Percentiles rank a stretch among this genome's conserved stretches.
Conservation (phyloP, 306 rosid species). For the Lathyrus aphaca region DNA sequence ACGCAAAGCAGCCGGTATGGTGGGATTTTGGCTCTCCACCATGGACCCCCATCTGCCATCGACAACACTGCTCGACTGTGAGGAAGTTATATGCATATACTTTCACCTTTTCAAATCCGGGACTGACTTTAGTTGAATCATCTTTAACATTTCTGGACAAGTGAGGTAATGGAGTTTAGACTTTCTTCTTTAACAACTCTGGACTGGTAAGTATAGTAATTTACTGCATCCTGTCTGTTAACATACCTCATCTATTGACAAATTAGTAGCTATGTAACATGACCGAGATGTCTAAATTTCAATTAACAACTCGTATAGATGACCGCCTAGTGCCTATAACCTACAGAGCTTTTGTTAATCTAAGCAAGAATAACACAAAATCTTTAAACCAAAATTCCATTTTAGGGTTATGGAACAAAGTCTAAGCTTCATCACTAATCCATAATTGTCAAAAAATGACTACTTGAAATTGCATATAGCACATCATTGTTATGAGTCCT, state of each 20-base stretch:
- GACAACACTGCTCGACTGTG: no score
- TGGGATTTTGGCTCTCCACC: no score
- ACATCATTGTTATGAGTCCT: neutral
- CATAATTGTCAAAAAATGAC: conserved; percentile 13
- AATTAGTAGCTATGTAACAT: conserved; percentile 2
- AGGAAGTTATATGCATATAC: no score
- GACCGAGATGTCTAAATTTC: neutral
- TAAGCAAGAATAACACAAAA: conserved; percentile 16
- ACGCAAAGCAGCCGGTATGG: no score
- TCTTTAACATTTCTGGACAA: neutral
- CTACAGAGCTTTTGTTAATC: conserved; percentile 9
- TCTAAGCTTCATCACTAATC: neutral
- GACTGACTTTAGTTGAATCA: neutral
- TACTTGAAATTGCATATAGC: neutral
- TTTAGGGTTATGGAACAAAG: conserved; percentile 10
- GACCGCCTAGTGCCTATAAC: neutral
- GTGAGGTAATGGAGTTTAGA: neutral
- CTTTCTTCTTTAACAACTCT: neutral
- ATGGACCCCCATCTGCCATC: no score
- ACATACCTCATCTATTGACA: neutral
- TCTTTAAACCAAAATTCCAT: neutral
- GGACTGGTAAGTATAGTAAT: neutral
- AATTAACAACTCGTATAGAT: conserved; percentile 3
- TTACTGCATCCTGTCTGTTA: neutral
- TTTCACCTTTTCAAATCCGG: neutral